Evolutionary conservation across 371 early-diverging fungal genomes (phyloP).

Genomic region (Chytridium lagenaria): DNA sequence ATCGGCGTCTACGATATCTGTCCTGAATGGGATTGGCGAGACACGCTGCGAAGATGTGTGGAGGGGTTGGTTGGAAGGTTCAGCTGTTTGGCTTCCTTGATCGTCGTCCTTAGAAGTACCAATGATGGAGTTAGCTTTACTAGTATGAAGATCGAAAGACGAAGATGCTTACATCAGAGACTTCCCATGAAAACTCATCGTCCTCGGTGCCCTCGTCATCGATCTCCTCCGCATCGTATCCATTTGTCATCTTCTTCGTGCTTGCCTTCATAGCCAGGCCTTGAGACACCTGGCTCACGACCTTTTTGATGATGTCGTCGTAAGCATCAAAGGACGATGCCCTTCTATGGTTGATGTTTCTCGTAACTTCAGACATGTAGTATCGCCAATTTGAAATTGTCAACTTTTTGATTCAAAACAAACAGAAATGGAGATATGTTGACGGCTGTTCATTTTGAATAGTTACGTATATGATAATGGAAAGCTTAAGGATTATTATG

Average conservation of each 20-base stretch:
- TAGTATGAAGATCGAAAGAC: too few relatives aligned
- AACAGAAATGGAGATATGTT: too few relatives aligned
- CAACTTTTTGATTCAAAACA: too few relatives aligned
- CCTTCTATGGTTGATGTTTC: conserved; percentile 13
- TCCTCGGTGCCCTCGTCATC: conserved; percentile 18
- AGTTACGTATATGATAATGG: too few relatives aligned
- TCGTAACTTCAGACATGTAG: too few relatives aligned
- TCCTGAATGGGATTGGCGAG: conserved; percentile 19
- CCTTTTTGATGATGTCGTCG: conserved; percentile 23
- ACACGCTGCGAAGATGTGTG: neutral
- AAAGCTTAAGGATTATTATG: too few relatives aligned
- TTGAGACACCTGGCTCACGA: conserved; percentile 17
- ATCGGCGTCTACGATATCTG: neutral
- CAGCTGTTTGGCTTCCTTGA: neutral
- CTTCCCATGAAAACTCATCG: conserved; percentile 28
- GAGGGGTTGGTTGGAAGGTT: neutral
- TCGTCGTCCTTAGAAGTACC: conserved; percentile 13
- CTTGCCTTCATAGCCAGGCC: conserved; percentile 9
- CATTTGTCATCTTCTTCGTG: neutral
- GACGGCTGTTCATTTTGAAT: too few relatives aligned
- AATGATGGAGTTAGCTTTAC: neutral
- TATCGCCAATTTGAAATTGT: too few relatives aligned
- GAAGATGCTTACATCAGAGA: conserved; percentile 2
- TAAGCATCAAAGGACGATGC: conserved; percentile 33
- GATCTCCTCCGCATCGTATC: conserved; percentile 1